Evolutionary conservation across 805 yeast species (phyloP).

Genomic region (Starmerella tilneyi): DNA sequence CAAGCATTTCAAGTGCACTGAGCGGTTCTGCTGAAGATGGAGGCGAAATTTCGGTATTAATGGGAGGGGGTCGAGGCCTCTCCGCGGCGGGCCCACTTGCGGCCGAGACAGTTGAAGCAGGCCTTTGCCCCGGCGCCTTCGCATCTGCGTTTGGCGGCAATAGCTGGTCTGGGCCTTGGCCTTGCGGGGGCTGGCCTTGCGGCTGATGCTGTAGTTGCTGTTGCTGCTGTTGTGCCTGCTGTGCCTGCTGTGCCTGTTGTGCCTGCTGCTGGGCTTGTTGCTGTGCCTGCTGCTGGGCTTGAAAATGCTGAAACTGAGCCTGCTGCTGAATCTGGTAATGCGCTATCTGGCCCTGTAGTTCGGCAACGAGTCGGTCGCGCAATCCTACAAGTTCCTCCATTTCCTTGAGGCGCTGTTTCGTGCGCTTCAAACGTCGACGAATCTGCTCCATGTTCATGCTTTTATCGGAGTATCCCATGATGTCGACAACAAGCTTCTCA

Average conservation of each 20-base stretch:
- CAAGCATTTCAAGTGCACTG: constrained; percentile 45
- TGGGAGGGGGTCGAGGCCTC: constrained; percentile 21
- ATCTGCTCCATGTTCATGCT: constrained; percentile 33
- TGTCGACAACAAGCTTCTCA: constrained; percentile 36
- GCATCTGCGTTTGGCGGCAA: no score
- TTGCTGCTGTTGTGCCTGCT: constrained; percentile 13
- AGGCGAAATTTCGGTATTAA: constrained; percentile 16
- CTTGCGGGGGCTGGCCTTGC: background rate
- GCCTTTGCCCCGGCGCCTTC: no score
- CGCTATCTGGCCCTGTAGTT: constrained; percentile 27
- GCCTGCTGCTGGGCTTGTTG: constrained; percentile 8
- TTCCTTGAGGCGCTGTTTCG: constrained; percentile 39
- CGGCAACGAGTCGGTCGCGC: constrained; percentile 39
- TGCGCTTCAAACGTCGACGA: constrained; percentile 33
- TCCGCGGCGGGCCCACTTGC: constrained; percentile 6
- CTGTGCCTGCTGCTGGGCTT: constrained; percentile 28
- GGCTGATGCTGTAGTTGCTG: constrained; percentile 26
- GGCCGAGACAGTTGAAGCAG: background rate
- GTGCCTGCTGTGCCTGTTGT: background rate
- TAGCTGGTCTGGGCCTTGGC: no score
- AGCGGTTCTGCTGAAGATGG: constrained; percentile 21
- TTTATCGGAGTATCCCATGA: constrained; percentile 30
- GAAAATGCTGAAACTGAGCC: constrained; percentile 7
- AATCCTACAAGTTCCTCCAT: constrained; percentile 37
- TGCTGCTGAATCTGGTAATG: constrained; percentile 8